These are phyloP conservation scores for Diaporthe destruens DNA, from an alignment of 2,329 filamentous ascomycete species.

Conservation along the genomic window DNA sequence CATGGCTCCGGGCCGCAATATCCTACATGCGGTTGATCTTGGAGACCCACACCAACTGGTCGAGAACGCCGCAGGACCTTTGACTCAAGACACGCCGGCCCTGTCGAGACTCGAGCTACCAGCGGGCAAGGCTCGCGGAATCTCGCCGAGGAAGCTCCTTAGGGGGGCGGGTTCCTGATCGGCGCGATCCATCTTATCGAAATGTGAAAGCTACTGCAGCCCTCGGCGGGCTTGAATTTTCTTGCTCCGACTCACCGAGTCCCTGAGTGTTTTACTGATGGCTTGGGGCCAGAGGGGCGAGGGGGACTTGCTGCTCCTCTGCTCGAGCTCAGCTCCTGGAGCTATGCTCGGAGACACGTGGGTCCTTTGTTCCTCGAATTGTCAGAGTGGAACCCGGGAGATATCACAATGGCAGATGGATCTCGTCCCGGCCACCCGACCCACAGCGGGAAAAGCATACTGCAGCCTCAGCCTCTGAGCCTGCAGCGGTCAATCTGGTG, in stretches of 20 bases:
- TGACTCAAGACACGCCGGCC: conserved; percentile 19
- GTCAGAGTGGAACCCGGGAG: conserved; percentile 18
- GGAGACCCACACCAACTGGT: conserved; percentile 25
- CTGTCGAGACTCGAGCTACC: conserved; percentile 15
- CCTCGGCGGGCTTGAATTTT: conserved; percentile 2
- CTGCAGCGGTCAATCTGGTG: conserved; percentile 28
- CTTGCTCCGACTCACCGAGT: conserved; percentile 21
- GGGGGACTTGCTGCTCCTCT: too few species aligned
- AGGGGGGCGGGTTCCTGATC: conserved; percentile 13
- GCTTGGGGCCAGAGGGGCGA: not conserved
- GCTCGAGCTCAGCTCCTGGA: conserved; percentile 25
- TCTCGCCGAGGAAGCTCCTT: conserved; percentile 32
- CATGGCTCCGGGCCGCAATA: conserved; percentile 27
- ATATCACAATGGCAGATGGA: conserved; percentile 34
- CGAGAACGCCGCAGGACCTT: conserved; percentile 19
- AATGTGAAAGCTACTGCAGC: conserved; percentile 14
- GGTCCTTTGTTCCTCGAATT: conserved; percentile 24
- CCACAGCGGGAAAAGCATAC: conserved; percentile 36
- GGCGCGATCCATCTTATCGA: conserved; percentile 11
- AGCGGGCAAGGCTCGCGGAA: conserved; percentile 15
- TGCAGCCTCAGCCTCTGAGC: not conserved
- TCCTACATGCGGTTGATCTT: conserved; percentile 26
- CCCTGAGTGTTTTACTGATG: conserved; percentile 15
- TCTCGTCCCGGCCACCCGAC: conserved; percentile 28
- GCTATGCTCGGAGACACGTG: conserved; percentile 24